Conservation (phyloP, 2,329 filamentous ascomycete genomes). For the Graphium sp. region DNA sequence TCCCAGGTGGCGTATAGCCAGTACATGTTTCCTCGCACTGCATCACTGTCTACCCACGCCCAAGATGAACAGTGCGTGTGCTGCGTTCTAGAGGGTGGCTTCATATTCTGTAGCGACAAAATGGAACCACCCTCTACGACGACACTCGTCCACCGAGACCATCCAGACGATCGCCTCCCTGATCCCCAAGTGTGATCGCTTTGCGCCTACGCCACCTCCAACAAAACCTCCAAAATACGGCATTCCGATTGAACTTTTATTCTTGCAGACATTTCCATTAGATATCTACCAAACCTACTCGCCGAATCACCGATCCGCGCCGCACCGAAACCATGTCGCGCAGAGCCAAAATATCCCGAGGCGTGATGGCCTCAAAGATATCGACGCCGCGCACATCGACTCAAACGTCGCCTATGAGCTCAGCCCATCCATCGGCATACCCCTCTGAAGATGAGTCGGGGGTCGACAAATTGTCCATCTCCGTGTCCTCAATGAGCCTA, state of each 20-base stretch:
- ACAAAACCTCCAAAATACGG: not conserved
- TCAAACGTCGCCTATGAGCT: constrained; percentile 17
- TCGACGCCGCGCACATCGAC: constrained; percentile 9
- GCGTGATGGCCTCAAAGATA: constrained; percentile 4
- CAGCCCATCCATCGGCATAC: constrained; percentile 17
- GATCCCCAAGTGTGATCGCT: not conserved
- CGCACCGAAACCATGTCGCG: not conserved
- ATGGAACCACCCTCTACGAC: constrained; percentile 33
- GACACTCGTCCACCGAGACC: constrained; percentile 12
- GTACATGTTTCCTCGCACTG: no score
- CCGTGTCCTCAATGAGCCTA: constrained; percentile 17
- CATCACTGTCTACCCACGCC: no score
- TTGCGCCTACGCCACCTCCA: not conserved
- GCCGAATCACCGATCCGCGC: not conserved
- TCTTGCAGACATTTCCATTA: not conserved
- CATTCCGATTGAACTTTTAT: not conserved
- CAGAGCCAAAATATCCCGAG: not conserved
- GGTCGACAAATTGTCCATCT: constrained; percentile 14
- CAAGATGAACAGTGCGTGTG: constrained; percentile 14
- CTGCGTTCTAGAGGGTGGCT: constrained; percentile 31
- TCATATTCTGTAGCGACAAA: constrained; percentile 14
- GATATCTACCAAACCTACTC: not conserved
- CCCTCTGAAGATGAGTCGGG: constrained; percentile 19
- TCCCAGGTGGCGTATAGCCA: no score
- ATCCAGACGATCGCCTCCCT: not conserved